Evolutionary conservation across 1,139 yeast genomes (phyloP), one percentile per base, ranked within the genome.

Genomic region (Meyerozyma sp.): DNA sequence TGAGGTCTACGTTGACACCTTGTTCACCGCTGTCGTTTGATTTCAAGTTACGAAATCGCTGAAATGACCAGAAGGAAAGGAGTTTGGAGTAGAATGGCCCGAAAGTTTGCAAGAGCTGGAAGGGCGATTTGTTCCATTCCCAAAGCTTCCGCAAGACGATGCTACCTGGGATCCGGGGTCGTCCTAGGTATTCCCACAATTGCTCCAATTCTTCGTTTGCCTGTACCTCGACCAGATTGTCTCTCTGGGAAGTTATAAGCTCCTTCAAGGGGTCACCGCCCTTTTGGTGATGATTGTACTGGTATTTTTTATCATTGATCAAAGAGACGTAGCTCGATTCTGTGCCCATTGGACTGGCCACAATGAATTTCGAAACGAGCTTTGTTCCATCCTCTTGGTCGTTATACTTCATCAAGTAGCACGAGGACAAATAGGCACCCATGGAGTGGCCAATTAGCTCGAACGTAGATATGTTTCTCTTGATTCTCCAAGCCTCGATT

Each of bases 331-430:
- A 55, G 46, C 65, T 69, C 7, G 75, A 62, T 47, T 72, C 77
- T 0, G 77, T 70, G 3, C 77, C 77, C 75, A 72, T 66, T 5
- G 77, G 77, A 52, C 75, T 70, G 4, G 70, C 71, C 14, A 63
- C 50, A 14, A 69, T 57, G 29, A 70, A 60, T 28, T 65, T 60
- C 14, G 56, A 52, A 1, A 70, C 74, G 16, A 61, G 44, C 2
- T 46, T 46, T 4, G 46, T 36, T 1, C 44, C 53, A 8, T 46
- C 49, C 7, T 46, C 44, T 36, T 47, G 49, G 32, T 58, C 54
- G 44, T 67, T 66, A 48, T 69, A 69, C 49, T 71, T 71, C 70
- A 71, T 58, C 25, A 70, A 52, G 47, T 71, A 72, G 48, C 75
- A 68, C 42, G 72, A 57, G 9, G 67, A 56, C 26, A 72, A 53